Evolutionary conservation across 148 eudicot species (phyloP).

Genomic region (Silene uniflora): DNA sequence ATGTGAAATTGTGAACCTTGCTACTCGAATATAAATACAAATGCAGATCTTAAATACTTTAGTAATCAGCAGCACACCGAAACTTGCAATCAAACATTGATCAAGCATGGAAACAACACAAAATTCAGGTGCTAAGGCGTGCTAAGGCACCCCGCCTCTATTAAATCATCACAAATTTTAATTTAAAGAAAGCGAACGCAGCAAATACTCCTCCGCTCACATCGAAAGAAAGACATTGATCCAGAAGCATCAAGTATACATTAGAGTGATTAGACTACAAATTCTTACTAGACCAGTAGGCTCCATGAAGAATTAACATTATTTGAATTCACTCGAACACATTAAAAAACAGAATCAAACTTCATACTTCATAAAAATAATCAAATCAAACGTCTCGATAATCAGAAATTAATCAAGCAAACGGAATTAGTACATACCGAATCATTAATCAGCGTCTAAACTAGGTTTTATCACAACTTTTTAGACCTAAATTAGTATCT

Average conservation of each 20-base stretch:
- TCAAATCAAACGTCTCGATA: too few species aligned
- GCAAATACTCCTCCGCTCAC: not conserved
- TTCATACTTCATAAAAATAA: too few species aligned
- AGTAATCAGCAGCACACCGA: not conserved
- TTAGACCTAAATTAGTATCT: not conserved
- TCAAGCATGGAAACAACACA: not conserved
- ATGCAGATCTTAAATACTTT: not conserved
- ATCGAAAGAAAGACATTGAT: not conserved
- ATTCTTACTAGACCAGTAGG: not conserved
- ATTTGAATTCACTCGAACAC: not conserved
- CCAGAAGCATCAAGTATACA: not conserved
- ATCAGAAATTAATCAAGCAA: not conserved
- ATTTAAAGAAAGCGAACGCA: not conserved
- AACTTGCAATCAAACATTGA: conserved; percentile 1
- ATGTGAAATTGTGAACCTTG: not conserved
- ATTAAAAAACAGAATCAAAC: not conserved
- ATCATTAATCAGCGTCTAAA: not conserved
- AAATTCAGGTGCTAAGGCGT: not conserved
- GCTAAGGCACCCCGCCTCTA: not conserved
- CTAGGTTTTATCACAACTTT: not conserved
- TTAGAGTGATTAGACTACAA: not conserved
- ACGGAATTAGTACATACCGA: not conserved
- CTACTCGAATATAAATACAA: not conserved
- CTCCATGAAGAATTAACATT: not conserved
- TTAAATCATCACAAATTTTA: not conserved